Evolutionary conservation across 139 green algal species (phyloP).

Genomic region (Chlamydomonas sphaeroides): DNA sequence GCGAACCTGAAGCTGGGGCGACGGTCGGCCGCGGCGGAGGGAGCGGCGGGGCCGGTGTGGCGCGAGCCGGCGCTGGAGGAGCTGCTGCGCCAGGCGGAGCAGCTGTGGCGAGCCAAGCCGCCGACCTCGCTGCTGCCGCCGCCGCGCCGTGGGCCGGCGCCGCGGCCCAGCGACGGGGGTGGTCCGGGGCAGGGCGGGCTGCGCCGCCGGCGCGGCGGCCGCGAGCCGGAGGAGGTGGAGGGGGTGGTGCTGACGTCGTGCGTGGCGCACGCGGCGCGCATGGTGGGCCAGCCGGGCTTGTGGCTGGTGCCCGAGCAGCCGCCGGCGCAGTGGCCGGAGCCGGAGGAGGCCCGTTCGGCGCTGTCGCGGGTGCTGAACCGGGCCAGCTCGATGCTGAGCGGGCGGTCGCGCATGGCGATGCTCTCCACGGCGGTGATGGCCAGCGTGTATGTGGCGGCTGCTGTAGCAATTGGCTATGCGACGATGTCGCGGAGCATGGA

Average conservation of each 20-base stretch:
- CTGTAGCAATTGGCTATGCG: conserved; percentile 27
- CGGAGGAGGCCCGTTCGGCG: not conserved
- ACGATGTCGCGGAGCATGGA: not conserved
- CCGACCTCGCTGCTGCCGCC: not conserved
- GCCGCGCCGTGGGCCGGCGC: not conserved
- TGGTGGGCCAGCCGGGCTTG: not conserved
- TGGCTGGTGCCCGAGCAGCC: conserved; percentile 6
- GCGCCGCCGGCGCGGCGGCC: not conserved
- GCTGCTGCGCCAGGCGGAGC: conserved; percentile 19
- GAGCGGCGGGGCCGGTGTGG: not conserved
- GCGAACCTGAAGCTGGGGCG: conserved; percentile 57
- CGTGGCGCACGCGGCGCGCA: conserved; percentile 23
- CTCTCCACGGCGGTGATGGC: conserved; percentile 14
- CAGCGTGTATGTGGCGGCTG: conserved; percentile 33
- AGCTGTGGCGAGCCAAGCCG: conserved; percentile 23
- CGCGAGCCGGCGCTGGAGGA: not conserved
- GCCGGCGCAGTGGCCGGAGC: conserved; percentile 6
- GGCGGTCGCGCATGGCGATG: not conserved
- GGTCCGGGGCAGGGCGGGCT: not conserved
- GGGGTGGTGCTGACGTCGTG: not conserved
- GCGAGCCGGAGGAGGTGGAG: not conserved
- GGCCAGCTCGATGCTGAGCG: not conserved
- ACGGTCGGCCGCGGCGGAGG: not conserved
- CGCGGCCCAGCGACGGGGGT: not conserved
- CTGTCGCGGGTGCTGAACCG: not conserved